Base-by-base conservation (phyloP, 139 green algal species). In the Monoraphidium neglectum region DNA sequence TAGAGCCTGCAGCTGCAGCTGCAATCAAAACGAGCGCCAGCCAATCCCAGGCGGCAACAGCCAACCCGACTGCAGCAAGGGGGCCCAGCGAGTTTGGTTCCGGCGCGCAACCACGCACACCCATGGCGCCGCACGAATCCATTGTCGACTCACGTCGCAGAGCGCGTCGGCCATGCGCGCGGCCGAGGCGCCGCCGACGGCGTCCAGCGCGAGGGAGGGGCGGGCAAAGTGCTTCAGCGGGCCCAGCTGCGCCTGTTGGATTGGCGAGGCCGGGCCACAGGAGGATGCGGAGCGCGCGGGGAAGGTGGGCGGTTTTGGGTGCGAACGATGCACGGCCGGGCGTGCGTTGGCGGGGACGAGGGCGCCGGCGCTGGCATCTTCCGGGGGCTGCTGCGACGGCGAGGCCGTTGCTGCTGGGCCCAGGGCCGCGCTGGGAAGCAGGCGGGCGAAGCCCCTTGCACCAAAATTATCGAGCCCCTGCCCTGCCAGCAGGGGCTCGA, bases 171-270 rank as follows among this genome's bases (percentile, higher is more conserved):
- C 81, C 21, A 97, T 71, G 26, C 91, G 70, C 32, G 82, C 30
- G 5, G 86, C 83, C 1, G 86, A 93, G 4, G 86, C 62, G 32
- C 92, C 93, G 1, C 94, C 94, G 30, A 98, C 88, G 21, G 78
- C 80, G 67, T 97, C 94, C 70, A 98, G 78, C 0, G 83, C 93
- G 18, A 98, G 86, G 74, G 90, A 92, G 21, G 93, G 94, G 54
- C 88, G 90, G 33, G 86, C 87, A 70, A 93, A 97, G 82, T 95
- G 96, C 40, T 90, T 91, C 16, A 90, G 68, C 37, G 84, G 81
- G 32, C 95, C 87, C 46, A 97, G 85, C 76, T 91, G 84, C 0
- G 72, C 63, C 90, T 91, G 74, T 35, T 10, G 18, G 5, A 33
- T 36, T 32, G 46, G 21, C 68, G 65, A 26, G 36, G 18, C 67